phyloP scores from a whole-genome alignment of 768 basidiomycete genomes.

The Paxillus involutus region DNA sequence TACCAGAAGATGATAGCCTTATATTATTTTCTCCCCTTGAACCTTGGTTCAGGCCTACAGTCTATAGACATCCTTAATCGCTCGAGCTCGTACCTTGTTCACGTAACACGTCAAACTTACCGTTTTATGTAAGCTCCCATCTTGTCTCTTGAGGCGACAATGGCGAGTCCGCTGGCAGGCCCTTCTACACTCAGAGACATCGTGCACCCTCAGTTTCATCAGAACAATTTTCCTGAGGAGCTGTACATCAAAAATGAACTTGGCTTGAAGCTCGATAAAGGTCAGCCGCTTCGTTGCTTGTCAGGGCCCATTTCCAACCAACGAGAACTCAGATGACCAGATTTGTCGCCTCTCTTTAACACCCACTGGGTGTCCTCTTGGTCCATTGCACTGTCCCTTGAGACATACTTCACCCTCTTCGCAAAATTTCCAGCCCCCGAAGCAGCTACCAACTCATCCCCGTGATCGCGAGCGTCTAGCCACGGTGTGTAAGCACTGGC shows the following conservation, averaged over 20 bases:
- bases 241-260: conserved; percentile 78
- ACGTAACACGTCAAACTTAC: background rate
- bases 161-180: conserved; percentile 52
- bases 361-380: conserved; percentile 84
- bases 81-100: background rate
- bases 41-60: background rate
- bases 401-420: conserved; percentile 88
- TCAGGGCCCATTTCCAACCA: background rate
- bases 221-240: conserved; percentile 86
- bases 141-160: conserved; percentile 26
- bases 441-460: conserved; percentile 78
- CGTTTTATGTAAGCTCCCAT: conserved; percentile 7
- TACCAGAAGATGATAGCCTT: background rate
- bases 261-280: conserved; percentile 89
- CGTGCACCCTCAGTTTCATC: conserved; percentile 90
- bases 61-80: background rate
- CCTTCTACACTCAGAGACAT: conserved; percentile 66
- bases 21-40: background rate
- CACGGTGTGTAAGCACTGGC: conserved; percentile 99
- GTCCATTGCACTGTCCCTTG: conserved; percentile 87
- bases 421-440: conserved; percentile 88
- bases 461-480: conserved; percentile 80
- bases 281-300: conserved; percentile 33
- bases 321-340: conserved; percentile 69
- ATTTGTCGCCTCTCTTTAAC: conserved; percentile 87